Evolutionary conservation across 257 asterid genomes (phyloP).

Genomic region (Salvia hispanica): DNA sequence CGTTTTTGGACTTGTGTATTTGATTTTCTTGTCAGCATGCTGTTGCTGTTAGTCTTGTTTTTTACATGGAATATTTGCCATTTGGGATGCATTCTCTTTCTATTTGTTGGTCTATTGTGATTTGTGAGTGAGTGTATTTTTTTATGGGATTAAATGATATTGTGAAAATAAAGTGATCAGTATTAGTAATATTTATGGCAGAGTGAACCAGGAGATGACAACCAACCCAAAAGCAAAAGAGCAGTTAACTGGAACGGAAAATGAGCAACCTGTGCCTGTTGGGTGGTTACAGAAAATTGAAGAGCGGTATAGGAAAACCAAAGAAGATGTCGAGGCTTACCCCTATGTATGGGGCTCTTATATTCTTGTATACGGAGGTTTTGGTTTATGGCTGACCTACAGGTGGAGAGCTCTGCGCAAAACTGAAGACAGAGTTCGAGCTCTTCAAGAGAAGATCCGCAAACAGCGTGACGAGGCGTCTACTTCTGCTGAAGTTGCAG

Average conservation of each 20-base stretch:
- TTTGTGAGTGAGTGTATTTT: no score
- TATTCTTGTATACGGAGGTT: conserved; percentile 68
- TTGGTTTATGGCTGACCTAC: conserved; percentile 75
- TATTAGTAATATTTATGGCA: not conserved
- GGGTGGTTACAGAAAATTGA: conserved; percentile 20
- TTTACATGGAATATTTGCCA: not conserved
- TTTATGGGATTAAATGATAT: no score
- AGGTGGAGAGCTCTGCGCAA: conserved; percentile 78
- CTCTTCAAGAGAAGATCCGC: conserved; percentile 55
- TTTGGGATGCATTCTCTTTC: no score
- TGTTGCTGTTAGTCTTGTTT: not conserved
- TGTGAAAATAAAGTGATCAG: not conserved
- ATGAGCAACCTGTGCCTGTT: conserved; percentile 16
- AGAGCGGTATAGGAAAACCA: conserved; percentile 49
- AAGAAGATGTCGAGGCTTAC: conserved; percentile 69
- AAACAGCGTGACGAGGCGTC: conserved; percentile 53
- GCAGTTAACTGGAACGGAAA: not conserved
- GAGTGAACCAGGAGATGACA: conserved; percentile 17
- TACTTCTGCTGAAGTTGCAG: conserved; percentile 28
- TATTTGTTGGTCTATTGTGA: no score
- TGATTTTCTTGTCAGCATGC: not conserved
- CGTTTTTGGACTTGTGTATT: not conserved
- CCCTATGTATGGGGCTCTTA: conserved; percentile 98
- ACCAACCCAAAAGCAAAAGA: conserved; percentile 20
- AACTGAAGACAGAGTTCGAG: conserved; percentile 73